These are phyloP conservation scores for Theobroma grandiflorum DNA, from an alignment of 441 rosid genomes.

Conservation along the genomic window DNA sequence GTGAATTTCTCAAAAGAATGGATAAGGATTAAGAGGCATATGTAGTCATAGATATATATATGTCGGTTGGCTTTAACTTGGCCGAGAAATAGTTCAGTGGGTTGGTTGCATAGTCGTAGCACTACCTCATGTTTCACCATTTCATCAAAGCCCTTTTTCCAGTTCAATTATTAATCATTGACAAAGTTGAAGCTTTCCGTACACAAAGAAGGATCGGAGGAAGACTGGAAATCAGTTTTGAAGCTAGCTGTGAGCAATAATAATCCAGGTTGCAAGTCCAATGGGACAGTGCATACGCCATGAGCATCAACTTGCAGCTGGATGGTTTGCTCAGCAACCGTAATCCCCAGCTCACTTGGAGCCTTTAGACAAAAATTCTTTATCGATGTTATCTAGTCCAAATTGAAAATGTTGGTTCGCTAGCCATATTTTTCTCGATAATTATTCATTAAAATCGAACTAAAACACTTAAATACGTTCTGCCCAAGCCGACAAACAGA, in stretches of 20 bases:
- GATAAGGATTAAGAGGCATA: not conserved
- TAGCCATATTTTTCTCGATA: not conserved
- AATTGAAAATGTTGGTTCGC: not conserved
- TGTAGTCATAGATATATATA: no score
- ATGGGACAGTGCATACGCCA: not conserved
- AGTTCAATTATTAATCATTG: not conserved
- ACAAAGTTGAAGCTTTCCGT: not conserved
- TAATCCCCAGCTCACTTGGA: not conserved
- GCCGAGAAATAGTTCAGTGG: not conserved
- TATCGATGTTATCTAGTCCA: not conserved
- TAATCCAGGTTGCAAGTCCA: not conserved
- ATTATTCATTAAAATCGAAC: not conserved
- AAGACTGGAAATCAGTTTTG: not conserved
- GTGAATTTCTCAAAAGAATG: not conserved
- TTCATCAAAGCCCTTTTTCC: not conserved
- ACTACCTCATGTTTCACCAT: not conserved
- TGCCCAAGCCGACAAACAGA: not conserved
- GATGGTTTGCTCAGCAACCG: not conserved
- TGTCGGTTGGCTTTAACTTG: not conserved
- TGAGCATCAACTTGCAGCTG: conserved; percentile 2
- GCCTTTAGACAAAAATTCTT: conserved; percentile 1
- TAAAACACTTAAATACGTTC: not conserved
- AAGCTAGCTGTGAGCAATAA: not conserved
- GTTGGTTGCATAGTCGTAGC: not conserved
- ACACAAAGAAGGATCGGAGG: not conserved